A percentile compares a stretch with the other conserved stretches of the same genome.
Evolutionary conservation across 169 alveolate genomes (phyloP).

Genomic region (Perkinsus olseni): DNA sequence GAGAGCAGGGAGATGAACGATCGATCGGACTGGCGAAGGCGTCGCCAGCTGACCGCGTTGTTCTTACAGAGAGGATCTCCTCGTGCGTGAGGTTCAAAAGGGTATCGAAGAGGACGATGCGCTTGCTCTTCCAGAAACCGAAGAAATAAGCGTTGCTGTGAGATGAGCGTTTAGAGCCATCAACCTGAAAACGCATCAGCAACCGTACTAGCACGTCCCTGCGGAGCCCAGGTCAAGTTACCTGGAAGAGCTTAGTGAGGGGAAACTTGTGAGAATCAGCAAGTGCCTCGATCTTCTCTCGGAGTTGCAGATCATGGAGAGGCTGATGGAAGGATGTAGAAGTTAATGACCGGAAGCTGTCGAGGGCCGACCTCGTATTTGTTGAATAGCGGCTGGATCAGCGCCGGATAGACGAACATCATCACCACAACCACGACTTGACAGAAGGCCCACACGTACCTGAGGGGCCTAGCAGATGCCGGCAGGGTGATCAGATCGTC

Average conservation of each 20-base stretch:
- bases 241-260: slow-evolving; percentile 71
- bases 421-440: slow-evolving; percentile 56
- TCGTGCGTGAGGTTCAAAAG: slow-evolving; percentile 63
- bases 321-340: no score
- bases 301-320: slow-evolving; percentile 70
- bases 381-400: slow-evolving; percentile 85
- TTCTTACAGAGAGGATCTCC: slow-evolving; percentile 77
- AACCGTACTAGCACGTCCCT: no score
- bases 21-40: no score
- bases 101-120: slow-evolving; percentile 86
- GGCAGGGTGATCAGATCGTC: no score
- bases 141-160: slow-evolving; percentile 91
- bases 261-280: slow-evolving; percentile 68
- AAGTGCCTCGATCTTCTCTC: slow-evolving; percentile 58
- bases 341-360: no score
- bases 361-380: slow-evolving; percentile 54
- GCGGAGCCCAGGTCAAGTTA: no score
- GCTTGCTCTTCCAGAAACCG: slow-evolving; percentile 85
- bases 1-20: no score
- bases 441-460: slow-evolving; percentile 51
- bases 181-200: no score
- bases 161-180: slow-evolving; percentile 78
- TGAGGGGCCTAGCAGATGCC: background rate
- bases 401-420: slow-evolving; percentile 70
- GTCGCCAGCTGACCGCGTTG: no score